A percentile compares a stretch with the other conserved stretches of the same genome.
phyloP scores from a whole-genome alignment of 176 grass and related monocot genomes.

The Aegilops longissima region DNA sequence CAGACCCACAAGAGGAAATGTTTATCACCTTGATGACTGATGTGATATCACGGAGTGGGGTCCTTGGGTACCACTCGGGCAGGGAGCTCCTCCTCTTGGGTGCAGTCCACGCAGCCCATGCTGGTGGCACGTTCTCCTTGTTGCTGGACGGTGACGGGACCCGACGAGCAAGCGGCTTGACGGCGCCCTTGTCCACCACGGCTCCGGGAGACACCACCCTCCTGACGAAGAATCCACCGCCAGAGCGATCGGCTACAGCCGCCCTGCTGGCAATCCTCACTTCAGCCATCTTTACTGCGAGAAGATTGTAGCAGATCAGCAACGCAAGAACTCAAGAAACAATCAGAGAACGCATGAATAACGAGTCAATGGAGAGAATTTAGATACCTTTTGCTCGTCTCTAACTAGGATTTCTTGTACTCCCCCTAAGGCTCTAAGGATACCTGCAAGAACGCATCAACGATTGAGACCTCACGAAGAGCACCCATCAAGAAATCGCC shows the following conservation, averaged over 20 bases:
- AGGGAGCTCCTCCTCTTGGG: constrained; percentile 61
- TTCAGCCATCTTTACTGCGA: constrained; percentile 51
- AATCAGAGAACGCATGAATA: not conserved
- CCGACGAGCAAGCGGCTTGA: constrained; percentile 20
- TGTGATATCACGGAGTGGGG: constrained; percentile 63
- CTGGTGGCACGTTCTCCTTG: constrained; percentile 49
- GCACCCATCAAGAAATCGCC: not conserved
- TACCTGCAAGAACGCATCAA: not conserved
- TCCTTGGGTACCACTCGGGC: constrained; percentile 67
- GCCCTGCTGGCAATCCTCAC: constrained; percentile 32
- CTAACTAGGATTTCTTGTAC: not conserved
- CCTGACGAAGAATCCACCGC: constrained; percentile 56
- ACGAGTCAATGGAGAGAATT: not conserved
- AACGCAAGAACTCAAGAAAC: constrained; percentile 14
- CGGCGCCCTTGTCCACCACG: constrained; percentile 13
- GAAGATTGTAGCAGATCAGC: not conserved
- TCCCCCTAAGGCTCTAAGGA: not conserved
- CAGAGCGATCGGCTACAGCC: constrained; percentile 25
- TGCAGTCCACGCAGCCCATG: constrained; percentile 10
- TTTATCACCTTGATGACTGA: constrained; percentile 51
- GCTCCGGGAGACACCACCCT: constrained; percentile 39
- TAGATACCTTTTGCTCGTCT: not conserved
- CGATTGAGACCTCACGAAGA: not conserved
- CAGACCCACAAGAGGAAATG: not conserved
- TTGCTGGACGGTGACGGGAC: constrained; percentile 7